A percentile compares a stretch with the other conserved stretches of the same genome.
phyloP scores from a whole-genome alignment of 2,329 filamentous ascomycete genomes.

The Arthrinium phaeospermum region DNA sequence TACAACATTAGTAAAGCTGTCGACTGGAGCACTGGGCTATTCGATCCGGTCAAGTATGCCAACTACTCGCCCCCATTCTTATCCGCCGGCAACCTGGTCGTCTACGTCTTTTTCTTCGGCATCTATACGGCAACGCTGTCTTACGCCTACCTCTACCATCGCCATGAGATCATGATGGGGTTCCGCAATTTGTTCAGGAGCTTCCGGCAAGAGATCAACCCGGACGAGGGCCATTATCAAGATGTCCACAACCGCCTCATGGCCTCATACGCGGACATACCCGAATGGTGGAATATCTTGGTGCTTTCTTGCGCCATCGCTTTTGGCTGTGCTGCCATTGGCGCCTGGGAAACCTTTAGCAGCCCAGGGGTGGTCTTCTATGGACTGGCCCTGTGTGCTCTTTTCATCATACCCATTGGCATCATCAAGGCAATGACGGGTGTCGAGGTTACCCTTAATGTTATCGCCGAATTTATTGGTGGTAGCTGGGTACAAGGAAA shows the following conservation, averaged over 20 bases:
- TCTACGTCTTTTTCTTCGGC: slow-evolving; percentile 63
- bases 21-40: slow-evolving; percentile 43
- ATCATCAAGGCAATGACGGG: slow-evolving; percentile 61
- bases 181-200: slow-evolving; percentile 21
- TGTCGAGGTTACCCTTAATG: slow-evolving; percentile 57
- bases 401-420: slow-evolving; percentile 58
- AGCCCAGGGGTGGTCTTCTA: slow-evolving; percentile 58
- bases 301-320: slow-evolving; percentile 45
- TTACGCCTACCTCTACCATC: slow-evolving; percentile 58
- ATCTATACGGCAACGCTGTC: slow-evolving; percentile 58
- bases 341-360: slow-evolving; percentile 56
- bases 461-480: slow-evolving; percentile 59
- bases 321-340: slow-evolving; percentile 53
- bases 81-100: slow-evolving; percentile 53
- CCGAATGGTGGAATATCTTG: slow-evolving; percentile 60
- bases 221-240: slow-evolving; percentile 16
- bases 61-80: slow-evolving; percentile 59
- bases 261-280: slow-evolving; percentile 53
- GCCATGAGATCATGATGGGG: slow-evolving; percentile 49
- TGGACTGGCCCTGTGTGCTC: slow-evolving; percentile 52
- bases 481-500: slow-evolving; percentile 57
- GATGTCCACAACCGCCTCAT: slow-evolving; percentile 58
- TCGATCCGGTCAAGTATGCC: slow-evolving; percentile 52
- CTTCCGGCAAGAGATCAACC: slow-evolving; percentile 6
- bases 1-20: slow-evolving; percentile 50